phyloP scores from a whole-genome alignment of 768 basidiomycete genomes.

The Panaeolus cyanescens region DNA sequence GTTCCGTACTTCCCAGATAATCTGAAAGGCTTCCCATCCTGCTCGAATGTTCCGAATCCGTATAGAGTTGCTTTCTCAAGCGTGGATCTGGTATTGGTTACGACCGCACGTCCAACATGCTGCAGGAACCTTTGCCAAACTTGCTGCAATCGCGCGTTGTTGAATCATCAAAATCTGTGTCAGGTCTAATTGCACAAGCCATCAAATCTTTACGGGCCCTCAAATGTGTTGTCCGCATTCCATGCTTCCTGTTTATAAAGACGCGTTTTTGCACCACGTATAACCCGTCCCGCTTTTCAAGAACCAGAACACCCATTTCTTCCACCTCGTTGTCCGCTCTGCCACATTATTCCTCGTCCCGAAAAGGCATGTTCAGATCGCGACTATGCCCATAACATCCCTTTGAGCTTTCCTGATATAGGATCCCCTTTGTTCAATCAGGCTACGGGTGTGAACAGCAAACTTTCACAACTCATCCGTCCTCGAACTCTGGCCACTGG shows the following conservation, averaged over 20 bases:
- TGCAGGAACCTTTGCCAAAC: slow-evolving; percentile 19
- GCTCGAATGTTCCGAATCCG: slow-evolving; percentile 22
- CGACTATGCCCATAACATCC: slow-evolving; percentile 31
- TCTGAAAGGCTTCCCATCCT: slow-evolving; percentile 18
- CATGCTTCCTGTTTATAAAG: slow-evolving; percentile 27
- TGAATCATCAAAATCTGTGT: slow-evolving; percentile 27
- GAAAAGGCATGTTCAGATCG: slow-evolving; percentile 48
- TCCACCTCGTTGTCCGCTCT: slow-evolving; percentile 28
- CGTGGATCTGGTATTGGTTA: slow-evolving; percentile 12
- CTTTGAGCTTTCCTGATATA: slow-evolving; percentile 56
- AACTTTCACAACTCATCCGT: slow-evolving; percentile 23
- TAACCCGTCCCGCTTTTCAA: neutral
- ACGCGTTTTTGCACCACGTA: slow-evolving; percentile 8
- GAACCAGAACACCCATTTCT: slow-evolving; percentile 1
- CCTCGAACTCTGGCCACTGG: slow-evolving; percentile 36
- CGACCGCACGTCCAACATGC: slow-evolving; percentile 27
- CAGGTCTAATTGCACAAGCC: slow-evolving; percentile 25
- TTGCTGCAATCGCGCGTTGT: slow-evolving; percentile 26
- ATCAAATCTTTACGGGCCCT: slow-evolving; percentile 30
- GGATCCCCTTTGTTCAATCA: slow-evolving; percentile 48
- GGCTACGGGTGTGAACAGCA: slow-evolving; percentile 35
- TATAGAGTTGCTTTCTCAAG: slow-evolving; percentile 14
- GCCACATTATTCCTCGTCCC: slow-evolving; percentile 29
- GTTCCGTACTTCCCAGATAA: slow-evolving; percentile 2
- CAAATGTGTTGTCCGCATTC: slow-evolving; percentile 30